phyloP scores from a whole-genome alignment of 352 stramenopile species.

The Globisporangium nodosum region DNA sequence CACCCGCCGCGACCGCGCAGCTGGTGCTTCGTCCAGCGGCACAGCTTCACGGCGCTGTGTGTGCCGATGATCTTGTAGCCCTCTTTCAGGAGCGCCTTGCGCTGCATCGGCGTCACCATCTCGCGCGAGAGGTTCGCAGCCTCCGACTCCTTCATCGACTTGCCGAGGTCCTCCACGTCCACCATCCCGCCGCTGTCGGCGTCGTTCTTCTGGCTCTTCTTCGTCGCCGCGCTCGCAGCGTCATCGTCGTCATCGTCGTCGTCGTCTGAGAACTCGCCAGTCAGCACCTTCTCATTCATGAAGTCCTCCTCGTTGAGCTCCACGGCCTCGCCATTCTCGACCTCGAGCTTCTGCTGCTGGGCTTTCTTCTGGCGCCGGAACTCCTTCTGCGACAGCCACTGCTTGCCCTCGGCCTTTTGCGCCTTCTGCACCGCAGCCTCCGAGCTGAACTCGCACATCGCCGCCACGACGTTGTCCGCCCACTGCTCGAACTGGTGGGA shows the following conservation, averaged over 20 bases:
- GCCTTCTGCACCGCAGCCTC: conserved; percentile 17
- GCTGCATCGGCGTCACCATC: conserved; percentile 96
- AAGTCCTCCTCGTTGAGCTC: conserved; percentile 79
- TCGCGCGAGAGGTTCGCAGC: conserved; percentile 69
- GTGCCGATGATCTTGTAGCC: conserved; percentile 98
- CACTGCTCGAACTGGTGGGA: conserved; percentile 76
- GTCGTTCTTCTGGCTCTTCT: conserved; percentile 13
- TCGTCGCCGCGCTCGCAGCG: too few species aligned
- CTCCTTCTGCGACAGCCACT: conserved; percentile 81
- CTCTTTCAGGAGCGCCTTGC: conserved; percentile 94
- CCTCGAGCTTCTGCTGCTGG: conserved; percentile 51
- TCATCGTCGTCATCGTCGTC: conserved; percentile 38
- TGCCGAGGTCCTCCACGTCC: conserved; percentile 85
- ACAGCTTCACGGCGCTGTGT: conserved; percentile 98
- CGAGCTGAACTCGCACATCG: conserved; percentile 74
- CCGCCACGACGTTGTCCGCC: conserved; percentile 71
- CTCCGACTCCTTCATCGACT: conserved; percentile 82
- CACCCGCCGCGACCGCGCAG: conserved; percentile 94
- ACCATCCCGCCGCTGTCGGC: conserved; percentile 47
- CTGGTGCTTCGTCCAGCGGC: conserved; percentile 98
- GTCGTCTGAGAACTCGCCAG: conserved; percentile 64
- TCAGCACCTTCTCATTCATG: conserved; percentile 83
- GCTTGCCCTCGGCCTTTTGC: conserved; percentile 11
- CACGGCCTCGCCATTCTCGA: conserved; percentile 42
- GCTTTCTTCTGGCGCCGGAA: conserved; percentile 80